Conservation (phyloP, 495 filamentous ascomycete species). For the Extremus antarcticus region DNA sequence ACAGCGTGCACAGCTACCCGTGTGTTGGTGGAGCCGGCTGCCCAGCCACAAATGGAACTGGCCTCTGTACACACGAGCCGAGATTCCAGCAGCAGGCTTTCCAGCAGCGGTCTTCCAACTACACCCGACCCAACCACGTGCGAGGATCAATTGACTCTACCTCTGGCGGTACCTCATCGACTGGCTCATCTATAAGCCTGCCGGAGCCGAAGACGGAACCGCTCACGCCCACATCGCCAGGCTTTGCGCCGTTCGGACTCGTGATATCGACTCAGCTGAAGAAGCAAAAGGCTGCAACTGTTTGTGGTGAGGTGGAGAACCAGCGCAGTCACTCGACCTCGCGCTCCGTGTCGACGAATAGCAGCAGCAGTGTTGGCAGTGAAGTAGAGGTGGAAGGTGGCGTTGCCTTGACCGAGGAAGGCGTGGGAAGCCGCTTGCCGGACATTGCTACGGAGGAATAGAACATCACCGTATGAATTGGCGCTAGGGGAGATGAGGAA, state of each 20-base stretch:
- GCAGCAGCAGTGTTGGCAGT: slow-evolving; percentile 15
- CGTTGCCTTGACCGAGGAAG: slow-evolving; percentile 50
- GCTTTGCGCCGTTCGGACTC: slow-evolving; percentile 4
- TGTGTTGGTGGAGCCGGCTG: no score
- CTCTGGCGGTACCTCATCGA: slow-evolving; percentile 13
- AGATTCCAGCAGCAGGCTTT: no score
- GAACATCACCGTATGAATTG: not conserved
- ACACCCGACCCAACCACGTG: slow-evolving; percentile 1
- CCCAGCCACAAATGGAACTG: no score
- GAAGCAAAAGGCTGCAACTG: slow-evolving; percentile 7
- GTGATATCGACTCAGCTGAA: not conserved
- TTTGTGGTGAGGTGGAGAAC: not conserved
- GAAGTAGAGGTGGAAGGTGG: slow-evolving; percentile 39
- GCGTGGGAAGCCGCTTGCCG: slow-evolving; percentile 38
- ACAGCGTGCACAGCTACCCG: no score
- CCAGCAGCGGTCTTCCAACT: slow-evolving; percentile 5
- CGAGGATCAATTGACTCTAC: slow-evolving; percentile 1
- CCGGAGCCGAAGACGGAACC: slow-evolving; percentile 4
- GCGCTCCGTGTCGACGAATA: not conserved
- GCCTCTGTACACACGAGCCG: no score
- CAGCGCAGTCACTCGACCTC: not conserved
- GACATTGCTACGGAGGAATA: slow-evolving; percentile 37
- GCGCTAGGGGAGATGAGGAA: not conserved
- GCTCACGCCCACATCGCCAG: slow-evolving; percentile 8
- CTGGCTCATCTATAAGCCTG: slow-evolving; percentile 14